phyloP scores from a whole-genome alignment of 495 filamentous ascomycete species.

The Talaromyces stipitatus region DNA sequence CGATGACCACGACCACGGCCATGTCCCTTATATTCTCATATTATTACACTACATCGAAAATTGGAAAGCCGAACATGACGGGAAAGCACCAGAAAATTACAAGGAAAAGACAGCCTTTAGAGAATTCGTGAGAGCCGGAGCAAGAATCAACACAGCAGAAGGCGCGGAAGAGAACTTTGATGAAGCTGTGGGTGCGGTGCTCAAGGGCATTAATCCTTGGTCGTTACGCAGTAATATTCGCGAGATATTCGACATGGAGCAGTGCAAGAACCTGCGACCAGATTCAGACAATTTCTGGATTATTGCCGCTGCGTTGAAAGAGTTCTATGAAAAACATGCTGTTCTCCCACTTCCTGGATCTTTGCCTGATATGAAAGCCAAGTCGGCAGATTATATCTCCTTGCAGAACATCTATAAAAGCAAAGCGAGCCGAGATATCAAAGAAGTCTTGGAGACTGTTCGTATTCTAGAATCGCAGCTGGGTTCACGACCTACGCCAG shows the following conservation, averaged over 20 bases:
- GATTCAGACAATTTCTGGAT: slow-evolving; percentile 69
- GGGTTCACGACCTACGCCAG: slow-evolving; percentile 32
- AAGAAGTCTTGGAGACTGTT: slow-evolving; percentile 67
- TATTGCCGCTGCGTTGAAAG: slow-evolving; percentile 70
- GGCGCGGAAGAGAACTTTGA: slow-evolving; percentile 97
- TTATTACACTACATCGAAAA: slow-evolving; percentile 77
- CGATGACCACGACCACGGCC: slow-evolving; percentile 78
- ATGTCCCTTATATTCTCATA: slow-evolving; percentile 82
- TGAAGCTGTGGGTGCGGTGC: slow-evolving; percentile 77
- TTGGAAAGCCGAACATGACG: slow-evolving; percentile 71
- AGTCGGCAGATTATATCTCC: slow-evolving; percentile 82
- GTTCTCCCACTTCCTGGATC: slow-evolving; percentile 79
- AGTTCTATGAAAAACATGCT: slow-evolving; percentile 63
- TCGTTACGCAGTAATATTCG: slow-evolving; percentile 58
- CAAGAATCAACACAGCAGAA: slow-evolving; percentile 69
- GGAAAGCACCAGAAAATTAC: slow-evolving; percentile 62
- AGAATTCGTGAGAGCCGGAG: slow-evolving; percentile 53
- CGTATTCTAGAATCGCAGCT: slow-evolving; percentile 49
- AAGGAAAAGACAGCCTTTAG: slow-evolving; percentile 83
- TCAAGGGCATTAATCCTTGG: slow-evolving; percentile 69
- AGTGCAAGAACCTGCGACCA: slow-evolving; percentile 40
- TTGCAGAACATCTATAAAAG: slow-evolving; percentile 91
- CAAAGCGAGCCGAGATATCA: slow-evolving; percentile 73
- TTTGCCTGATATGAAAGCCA: slow-evolving; percentile 96
- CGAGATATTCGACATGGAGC: slow-evolving; percentile 67